Base-by-base conservation (phyloP, 208 protist genomes). In the Acanthamoeba healyi region DNA sequence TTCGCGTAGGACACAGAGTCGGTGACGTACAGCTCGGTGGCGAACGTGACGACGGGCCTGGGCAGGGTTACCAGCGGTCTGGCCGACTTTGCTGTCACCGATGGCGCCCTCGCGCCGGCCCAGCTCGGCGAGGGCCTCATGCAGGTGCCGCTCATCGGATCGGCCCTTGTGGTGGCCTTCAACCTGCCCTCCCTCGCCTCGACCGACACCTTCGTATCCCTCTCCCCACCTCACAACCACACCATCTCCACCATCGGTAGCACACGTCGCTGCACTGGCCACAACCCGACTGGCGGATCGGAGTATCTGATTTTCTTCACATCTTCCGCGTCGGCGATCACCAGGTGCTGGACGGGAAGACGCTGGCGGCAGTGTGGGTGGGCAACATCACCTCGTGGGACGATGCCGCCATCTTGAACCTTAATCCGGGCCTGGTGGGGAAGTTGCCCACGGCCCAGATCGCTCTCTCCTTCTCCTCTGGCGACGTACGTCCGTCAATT, bases 351-450 rank as follows among this genome's bases (percentile, higher is more conserved):
- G 81, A 88, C 19, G 54, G 40, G 26, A 14, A 9, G 9, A 88
- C 81, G 54, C 26, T 88, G 19, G 44, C 81, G 0, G 4, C n/a
- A 19, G 14, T 88, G 2, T 88, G 81, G 81, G 42, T 61, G 19
- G 81, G 81, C 0, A 32, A 61, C 15, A 61, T 88, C 7, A 88
- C 1, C 3, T 63, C 34, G 81, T 88, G 81, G 81, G 38, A 88
- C 32, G 10, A 88, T 61, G 6, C 4, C 1, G 44, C 44, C 81
- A 88, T 88, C 15, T 2, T 14, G 15, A n/a, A 56, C 15, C 29
- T 49, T 22, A 88, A 88, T 22, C 81, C 81, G 19, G n/a, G 6
- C 1, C 17, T 63, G 6, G 17, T 15, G 5, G 17, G 17, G n/a
- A 86, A 42, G 44, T 44, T 88, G 19, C 81, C 81, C 2, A 6